Evolutionary conservation across 805 yeast species (phyloP).

Genomic region (Saturnispora bothae): DNA sequence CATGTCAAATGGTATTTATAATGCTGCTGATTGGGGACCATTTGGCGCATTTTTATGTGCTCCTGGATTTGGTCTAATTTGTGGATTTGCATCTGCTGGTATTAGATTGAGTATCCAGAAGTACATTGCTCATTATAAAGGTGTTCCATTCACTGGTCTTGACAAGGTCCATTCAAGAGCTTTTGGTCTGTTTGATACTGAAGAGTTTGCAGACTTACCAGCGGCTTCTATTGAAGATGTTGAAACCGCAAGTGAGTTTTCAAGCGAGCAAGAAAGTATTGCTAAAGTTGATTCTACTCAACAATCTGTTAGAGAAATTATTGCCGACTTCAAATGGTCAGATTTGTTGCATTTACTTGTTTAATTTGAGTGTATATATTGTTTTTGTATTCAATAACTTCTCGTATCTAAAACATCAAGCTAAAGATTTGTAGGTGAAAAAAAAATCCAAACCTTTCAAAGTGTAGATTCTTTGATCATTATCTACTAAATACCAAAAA

Average conservation of each 20-base stretch:
- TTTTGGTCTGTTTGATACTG: slow-evolving; percentile 12
- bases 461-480: too few relatives aligned
- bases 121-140: slow-evolving; percentile 26
- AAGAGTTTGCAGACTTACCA: slow-evolving; percentile 11
- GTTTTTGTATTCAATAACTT: too few relatives aligned
- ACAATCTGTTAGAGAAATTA: slow-evolving; percentile 8
- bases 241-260: background rate
- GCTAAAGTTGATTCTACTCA: background rate
- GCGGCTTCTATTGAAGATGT: slow-evolving; percentile 7
- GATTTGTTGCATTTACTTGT: slow-evolving; percentile 12
- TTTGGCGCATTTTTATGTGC: slow-evolving; percentile 92
- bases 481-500: too few relatives aligned
- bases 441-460: background rate
- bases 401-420: too few relatives aligned
- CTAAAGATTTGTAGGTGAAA: background rate
- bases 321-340: slow-evolving; percentile 9
- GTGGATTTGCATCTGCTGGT: slow-evolving; percentile 43
- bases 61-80: slow-evolving; percentile 66
- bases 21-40: slow-evolving; percentile 77
- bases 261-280: background rate
- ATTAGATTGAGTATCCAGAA: slow-evolving; percentile 32
- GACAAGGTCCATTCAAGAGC: slow-evolving; percentile 25
- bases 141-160: slow-evolving; percentile 35
- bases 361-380: too few relatives aligned
- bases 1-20: slow-evolving; percentile 71